A percentile compares a stretch with the other conserved stretches of the same genome.
phyloP scores from a whole-genome alignment of 1,284 basidiomycete species.

The Phaffia rhodozyma region DNA sequence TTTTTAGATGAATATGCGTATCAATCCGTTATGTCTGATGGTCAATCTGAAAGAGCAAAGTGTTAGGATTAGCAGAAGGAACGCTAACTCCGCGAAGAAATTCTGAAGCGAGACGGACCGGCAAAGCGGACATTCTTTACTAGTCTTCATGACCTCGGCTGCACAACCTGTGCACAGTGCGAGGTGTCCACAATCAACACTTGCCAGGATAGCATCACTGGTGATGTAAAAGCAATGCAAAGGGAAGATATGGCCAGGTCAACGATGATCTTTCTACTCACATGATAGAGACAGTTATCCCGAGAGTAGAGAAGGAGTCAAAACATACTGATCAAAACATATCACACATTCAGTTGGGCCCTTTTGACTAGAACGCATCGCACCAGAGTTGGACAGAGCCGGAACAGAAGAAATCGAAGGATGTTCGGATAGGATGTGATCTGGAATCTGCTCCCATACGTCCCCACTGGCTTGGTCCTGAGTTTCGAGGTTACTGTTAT shows the following conservation, averaged over 20 bases:
- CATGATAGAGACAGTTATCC: no score
- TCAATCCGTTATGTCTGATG: neutral
- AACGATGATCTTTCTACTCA: no score
- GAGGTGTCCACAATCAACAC: conserved; percentile 13
- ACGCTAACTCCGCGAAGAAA: neutral
- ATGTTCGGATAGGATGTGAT: neutral
- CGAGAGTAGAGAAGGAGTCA: neutral
- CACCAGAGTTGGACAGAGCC: no score
- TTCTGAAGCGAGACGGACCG: neutral
- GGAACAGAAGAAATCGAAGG: no score
- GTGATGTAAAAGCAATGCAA: neutral
- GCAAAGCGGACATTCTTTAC: conserved; percentile 9
- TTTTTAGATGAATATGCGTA: neutral
- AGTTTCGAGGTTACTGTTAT: neutral
- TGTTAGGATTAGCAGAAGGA: neutral
- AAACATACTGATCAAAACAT: neutral
- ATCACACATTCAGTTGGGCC: neutral
- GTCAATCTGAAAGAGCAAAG: neutral
- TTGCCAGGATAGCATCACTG: conserved; percentile 9
- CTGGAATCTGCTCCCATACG: conserved; percentile 8
- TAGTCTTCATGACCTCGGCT: conserved; percentile 2
- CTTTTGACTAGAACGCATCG: neutral
- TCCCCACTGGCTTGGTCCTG: neutral
- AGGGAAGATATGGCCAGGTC: no score
- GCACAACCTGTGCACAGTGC: conserved; percentile 4